phyloP scores from a whole-genome alignment of 768 basidiomycete genomes.

The Austroboletus festivus region DNA sequence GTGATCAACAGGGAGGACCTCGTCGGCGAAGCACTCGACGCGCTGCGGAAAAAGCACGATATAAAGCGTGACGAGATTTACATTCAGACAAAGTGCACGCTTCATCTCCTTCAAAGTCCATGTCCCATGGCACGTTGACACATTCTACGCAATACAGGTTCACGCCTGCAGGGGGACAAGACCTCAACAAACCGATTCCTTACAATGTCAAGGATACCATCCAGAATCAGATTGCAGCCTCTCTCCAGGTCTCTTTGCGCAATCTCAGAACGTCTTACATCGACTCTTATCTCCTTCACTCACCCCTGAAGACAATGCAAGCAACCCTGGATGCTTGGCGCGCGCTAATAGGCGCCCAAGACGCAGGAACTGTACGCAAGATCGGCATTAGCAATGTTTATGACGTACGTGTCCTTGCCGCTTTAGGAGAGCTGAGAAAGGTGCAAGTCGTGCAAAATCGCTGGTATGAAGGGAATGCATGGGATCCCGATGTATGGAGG shows the following conservation, averaged over 20 bases:
- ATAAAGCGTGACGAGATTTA: constrained; percentile 69
- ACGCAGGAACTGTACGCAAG: constrained; percentile 56
- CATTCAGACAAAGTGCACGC: constrained; percentile 72
- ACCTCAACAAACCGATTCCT: constrained; percentile 64
- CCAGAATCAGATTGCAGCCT: constrained; percentile 57
- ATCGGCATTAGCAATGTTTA: constrained; percentile 83
- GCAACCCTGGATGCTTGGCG: constrained; percentile 71
- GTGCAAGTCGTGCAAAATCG: constrained; percentile 80
- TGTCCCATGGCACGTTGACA: background rate
- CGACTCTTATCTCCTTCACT: constrained; percentile 79
- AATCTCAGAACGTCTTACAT: constrained; percentile 73
- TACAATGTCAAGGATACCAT: constrained; percentile 57
- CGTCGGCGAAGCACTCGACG: constrained; percentile 69
- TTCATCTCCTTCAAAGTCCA: constrained; percentile 1
- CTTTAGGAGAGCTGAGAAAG: constrained; percentile 50
- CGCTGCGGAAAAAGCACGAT: constrained; percentile 52
- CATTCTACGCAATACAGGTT: constrained; percentile 43
- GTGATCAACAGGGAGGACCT: constrained; percentile 60
- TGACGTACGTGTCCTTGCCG: constrained; percentile 52
- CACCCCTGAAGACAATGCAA: constrained; percentile 56
- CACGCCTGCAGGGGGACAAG: constrained; percentile 74
- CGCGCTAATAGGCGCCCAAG: constrained; percentile 56
- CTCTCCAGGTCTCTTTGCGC: constrained; percentile 59
- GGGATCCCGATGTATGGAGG: constrained; percentile 62
- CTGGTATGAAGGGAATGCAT: constrained; percentile 79